Conservation (phyloP, 345 rosid species). For the Firmiana major region DNA sequence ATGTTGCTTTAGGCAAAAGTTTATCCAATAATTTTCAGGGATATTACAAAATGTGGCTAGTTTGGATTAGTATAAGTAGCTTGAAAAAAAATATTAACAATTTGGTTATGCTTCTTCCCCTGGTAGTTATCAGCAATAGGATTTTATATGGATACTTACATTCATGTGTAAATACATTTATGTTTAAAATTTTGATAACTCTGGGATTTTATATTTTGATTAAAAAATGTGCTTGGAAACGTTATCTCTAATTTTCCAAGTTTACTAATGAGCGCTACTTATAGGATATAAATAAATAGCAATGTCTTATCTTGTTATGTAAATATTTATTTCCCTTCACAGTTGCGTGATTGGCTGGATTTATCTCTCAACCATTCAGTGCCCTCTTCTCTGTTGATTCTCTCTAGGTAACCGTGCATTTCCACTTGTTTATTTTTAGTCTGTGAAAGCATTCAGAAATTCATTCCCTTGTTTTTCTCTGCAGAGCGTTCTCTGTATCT, state of each 20-base stretch:
- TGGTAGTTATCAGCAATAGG: not conserved
- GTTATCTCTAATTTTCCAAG: not conserved
- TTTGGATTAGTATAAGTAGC: not conserved
- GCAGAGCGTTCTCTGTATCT: slow-evolving; percentile 82
- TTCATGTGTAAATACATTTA: not conserved
- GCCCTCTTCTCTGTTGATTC: slow-evolving; percentile 90
- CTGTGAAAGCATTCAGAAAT: not conserved
- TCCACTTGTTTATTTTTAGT: slow-evolving; percentile 16
- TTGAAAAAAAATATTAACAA: not conserved
- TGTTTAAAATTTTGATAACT: not conserved
- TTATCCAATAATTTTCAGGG: not conserved
- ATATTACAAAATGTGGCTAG: not conserved
- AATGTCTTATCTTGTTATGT: slow-evolving; percentile 14
- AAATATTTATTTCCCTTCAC: slow-evolving; percentile 29
- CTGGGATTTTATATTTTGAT: not conserved
- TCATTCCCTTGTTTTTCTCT: slow-evolving; percentile 8
- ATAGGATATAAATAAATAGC: not conserved
- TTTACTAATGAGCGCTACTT: not conserved
- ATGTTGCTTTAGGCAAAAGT: not conserved
- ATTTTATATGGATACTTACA: not conserved
- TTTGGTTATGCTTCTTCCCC: not conserved
- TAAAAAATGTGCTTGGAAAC: not conserved
- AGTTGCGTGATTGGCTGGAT: slow-evolving; percentile 94
- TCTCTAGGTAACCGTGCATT: slow-evolving; percentile 58
- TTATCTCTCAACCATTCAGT: slow-evolving; percentile 86